phyloP scores from a whole-genome alignment of 768 basidiomycete genomes.

The Boletus rubescentipes region DNA sequence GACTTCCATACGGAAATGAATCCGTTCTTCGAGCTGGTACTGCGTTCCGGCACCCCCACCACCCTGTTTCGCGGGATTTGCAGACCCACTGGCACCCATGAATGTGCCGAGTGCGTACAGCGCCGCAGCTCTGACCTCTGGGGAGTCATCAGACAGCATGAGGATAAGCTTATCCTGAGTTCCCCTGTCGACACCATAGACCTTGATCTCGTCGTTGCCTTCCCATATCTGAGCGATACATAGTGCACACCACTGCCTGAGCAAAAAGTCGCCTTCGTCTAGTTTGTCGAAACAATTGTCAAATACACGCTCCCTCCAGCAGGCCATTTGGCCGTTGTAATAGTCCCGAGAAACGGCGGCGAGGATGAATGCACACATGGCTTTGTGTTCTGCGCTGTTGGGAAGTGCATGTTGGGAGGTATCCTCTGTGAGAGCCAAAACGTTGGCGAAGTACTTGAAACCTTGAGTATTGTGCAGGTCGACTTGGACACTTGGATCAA shows the following conservation, averaged over 20 bases:
- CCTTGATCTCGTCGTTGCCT: conserved; percentile 85
- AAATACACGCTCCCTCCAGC: conserved; percentile 78
- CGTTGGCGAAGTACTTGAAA: conserved; percentile 82
- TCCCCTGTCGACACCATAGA: conserved; percentile 72
- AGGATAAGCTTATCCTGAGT: conserved; percentile 81
- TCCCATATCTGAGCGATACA: conserved; percentile 98
- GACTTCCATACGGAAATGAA: conserved; percentile 86
- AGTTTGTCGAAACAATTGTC: conserved; percentile 83
- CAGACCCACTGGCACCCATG: conserved; percentile 83
- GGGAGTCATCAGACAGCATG: conserved; percentile 81
- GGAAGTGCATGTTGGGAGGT: conserved; percentile 60
- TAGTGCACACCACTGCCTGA: conserved; percentile 91
- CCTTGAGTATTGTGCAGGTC: conserved; percentile 82
- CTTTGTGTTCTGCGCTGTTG: conserved; percentile 92
- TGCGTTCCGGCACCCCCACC: conserved; percentile 86
- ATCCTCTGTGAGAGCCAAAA: conserved; percentile 69
- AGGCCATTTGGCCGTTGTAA: conserved; percentile 82
- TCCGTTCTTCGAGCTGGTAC: conserved; percentile 70
- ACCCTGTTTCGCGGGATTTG: conserved; percentile 62
- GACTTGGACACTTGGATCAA: conserved; percentile 89
- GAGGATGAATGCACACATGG: conserved; percentile 98
- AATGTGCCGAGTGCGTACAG: conserved; percentile 92
- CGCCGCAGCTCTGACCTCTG: conserved; percentile 90
- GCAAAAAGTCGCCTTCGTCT: conserved; percentile 86
- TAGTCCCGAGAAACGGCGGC: conserved; percentile 88